A percentile compares a stretch with the other conserved stretches of the same genome.
Evolutionary conservation across 2,329 filamentous ascomycete species (phyloP).

Genomic region (Lachnellula willkommii): DNA sequence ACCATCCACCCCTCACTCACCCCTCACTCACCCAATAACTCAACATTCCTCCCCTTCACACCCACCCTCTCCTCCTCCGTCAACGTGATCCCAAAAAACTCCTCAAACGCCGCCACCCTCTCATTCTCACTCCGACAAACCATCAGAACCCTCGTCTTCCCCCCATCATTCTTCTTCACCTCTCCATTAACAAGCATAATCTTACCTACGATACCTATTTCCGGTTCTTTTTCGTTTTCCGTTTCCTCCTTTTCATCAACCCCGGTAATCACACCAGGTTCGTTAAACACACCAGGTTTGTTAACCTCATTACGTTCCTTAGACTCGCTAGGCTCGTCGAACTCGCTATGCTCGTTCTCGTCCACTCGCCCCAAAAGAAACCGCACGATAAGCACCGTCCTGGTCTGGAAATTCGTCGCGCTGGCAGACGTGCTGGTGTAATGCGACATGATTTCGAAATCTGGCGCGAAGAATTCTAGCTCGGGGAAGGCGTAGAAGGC

Average conservation of each 20-base stretch:
- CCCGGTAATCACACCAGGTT: neutral
- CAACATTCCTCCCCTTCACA: constrained; percentile 41
- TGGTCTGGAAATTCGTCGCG: constrained; percentile 55
- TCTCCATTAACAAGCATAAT: constrained; percentile 45
- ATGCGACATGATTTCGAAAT: constrained; percentile 58
- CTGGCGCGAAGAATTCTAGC: constrained; percentile 54
- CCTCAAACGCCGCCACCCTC: constrained; percentile 45
- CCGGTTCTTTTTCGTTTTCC: no score
- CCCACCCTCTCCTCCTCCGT: constrained; percentile 44
- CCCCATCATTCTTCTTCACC: constrained; percentile 49
- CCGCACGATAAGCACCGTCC: constrained; percentile 48
- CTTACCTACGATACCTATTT: constrained; percentile 51
- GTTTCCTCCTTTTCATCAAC: constrained; percentile 20
- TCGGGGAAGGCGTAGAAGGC: constrained; percentile 62
- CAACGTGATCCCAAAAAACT: constrained; percentile 47
- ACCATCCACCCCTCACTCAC: no score
- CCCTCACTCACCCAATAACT: constrained; percentile 3
- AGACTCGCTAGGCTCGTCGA: no score
- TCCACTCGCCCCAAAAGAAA: constrained; percentile 43
- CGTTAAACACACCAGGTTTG: neutral
- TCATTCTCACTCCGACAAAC: constrained; percentile 47
- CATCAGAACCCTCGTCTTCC: constrained; percentile 43
- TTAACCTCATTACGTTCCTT: neutral
- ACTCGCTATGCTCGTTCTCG: neutral
- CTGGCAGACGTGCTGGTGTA: constrained; percentile 49